A percentile compares a stretch with the other conserved stretches of the same genome.
Conservation (phyloP, 305 asterid genomes). For the Solanum aculeatissimum region DNA sequence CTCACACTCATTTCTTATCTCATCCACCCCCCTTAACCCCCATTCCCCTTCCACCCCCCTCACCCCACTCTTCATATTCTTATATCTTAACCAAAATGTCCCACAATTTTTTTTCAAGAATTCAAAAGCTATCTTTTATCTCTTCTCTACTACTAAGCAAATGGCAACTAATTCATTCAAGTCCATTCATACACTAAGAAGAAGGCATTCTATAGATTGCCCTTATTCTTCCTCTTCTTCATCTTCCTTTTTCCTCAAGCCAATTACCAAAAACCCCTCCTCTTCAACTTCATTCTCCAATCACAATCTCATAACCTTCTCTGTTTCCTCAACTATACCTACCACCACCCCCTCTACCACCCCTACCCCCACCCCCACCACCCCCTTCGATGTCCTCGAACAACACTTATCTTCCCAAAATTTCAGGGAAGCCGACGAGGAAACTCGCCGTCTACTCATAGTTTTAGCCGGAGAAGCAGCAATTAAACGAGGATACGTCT, state of each 20-base stretch:
- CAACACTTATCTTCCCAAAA: slow-evolving; percentile 32
- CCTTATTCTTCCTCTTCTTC: slow-evolving; percentile 5
- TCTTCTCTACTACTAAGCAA: neutral
- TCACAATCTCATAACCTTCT: neutral
- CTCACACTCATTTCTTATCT: slow-evolving; percentile 65
- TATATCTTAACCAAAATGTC: neutral
- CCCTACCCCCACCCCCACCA: slow-evolving; percentile 16
- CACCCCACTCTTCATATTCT: neutral
- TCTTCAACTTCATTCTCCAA: neutral
- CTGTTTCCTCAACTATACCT: slow-evolving; percentile 16
- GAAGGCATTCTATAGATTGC: slow-evolving; percentile 45
- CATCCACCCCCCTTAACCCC: neutral
- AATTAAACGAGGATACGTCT: slow-evolving; percentile 64
- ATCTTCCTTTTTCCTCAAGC: slow-evolving; percentile 14
- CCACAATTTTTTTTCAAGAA: neutral
- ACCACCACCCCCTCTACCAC: neutral
- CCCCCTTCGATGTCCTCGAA: slow-evolving; percentile 40
- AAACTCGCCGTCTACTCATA: slow-evolving; percentile 78
- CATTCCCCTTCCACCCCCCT: neutral
- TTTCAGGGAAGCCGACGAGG: slow-evolving; percentile 88
- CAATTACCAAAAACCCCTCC: slow-evolving; percentile 1
- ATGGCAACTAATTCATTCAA: slow-evolving; percentile 73
- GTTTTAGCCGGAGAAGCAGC: slow-evolving; percentile 83
- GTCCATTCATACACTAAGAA: slow-evolving; percentile 22
- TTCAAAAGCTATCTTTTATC: neutral